Base-by-base conservation (phyloP, 1,284 basidiomycete genomes). In the Ustilago loliicola region DNA sequence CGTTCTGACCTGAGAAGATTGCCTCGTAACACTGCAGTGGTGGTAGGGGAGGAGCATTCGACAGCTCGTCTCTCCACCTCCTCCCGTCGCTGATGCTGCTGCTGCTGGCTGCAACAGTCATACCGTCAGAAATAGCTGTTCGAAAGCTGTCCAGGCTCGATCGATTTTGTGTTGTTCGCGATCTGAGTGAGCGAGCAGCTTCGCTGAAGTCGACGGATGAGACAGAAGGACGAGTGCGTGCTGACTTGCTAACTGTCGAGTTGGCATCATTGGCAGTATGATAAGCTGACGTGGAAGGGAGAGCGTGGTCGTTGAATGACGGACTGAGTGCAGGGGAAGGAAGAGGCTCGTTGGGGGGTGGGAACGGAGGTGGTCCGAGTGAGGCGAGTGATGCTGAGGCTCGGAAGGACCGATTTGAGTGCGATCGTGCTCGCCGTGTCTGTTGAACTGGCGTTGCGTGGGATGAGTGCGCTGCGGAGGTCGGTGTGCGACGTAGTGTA, bases 321-420 rank as follows among this genome's bases (percentile, higher is more conserved):
- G 63, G 62, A 51, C 75, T 77, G 30, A 66, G 51, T 8, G 70
- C 61, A 30, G 75, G 70, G 4, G 66, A 70, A 23, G 75, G 75
- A 10, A 77, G 58, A 15, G 75, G 75, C 47, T 69, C 64, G n/a
- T 54, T 77, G 23, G 75, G 75, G 48, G 75, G 75, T n/a, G 75
- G 75, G 42, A 73, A 73, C 10, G 66, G 75, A 15, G 75, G 75
- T 15, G 75, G 75, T 10, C 75, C 70, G 2, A 70, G 23, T 0
- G 75, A 75, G 1, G 72, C 72, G 19, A 61, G 58, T 2, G 70
- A 77, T 1, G 68, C 67, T 17, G 63, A 70, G 4, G 67, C 54
- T 23, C 74, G 69, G 62, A 69, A 72, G 42, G 66, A 61, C 25
- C 62, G 67, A 50, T 67, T 69, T 15, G 71, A 71, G 21, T 66